phyloP scores from a whole-genome alignment of 2,329 filamentous ascomycete species.

The Herpomyces periplanetae region DNA sequence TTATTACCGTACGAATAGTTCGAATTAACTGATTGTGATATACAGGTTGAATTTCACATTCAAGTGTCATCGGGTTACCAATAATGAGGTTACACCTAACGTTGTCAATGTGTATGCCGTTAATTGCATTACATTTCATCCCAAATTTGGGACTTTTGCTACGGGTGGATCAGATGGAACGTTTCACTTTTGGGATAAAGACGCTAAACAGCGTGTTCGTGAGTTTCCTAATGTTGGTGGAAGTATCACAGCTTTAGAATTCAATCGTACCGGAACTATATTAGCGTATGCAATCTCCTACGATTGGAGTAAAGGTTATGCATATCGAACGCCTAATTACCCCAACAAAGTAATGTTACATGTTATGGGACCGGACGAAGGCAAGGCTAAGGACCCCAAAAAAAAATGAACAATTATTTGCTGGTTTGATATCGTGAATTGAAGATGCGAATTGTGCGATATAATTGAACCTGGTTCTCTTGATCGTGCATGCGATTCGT shows the following conservation, averaged over 20 bases:
- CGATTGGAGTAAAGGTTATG: constrained; percentile 92
- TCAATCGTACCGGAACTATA: constrained; percentile 46
- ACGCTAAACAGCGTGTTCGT: constrained; percentile 54
- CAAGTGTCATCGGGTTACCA: constrained; percentile 66
- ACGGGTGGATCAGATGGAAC: too few relatives aligned
- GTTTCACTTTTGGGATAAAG: constrained; percentile 88
- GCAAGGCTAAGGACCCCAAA: too few relatives aligned
- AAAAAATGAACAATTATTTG: too few relatives aligned
- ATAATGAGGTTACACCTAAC: constrained; percentile 16
- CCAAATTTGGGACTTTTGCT: constrained; percentile 85
- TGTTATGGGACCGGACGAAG: too few relatives aligned
- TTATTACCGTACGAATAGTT: too few relatives aligned
- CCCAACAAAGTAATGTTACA: constrained; percentile 1
- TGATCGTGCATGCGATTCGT: too few relatives aligned
- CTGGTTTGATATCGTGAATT: too few relatives aligned
- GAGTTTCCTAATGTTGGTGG: constrained; percentile 53
- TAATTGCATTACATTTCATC: constrained; percentile 93
- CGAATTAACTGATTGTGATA: neutral
- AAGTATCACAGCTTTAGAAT: constrained; percentile 61
- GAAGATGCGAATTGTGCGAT: too few relatives aligned
- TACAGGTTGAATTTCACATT: constrained; percentile 70
- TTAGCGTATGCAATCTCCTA: constrained; percentile 75
- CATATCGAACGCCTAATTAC: constrained; percentile 26
- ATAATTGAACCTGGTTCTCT: too few relatives aligned
- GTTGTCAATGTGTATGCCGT: constrained; percentile 66